These are phyloP conservation scores for Penicillium sp. DNA, from an alignment of 2,329 filamentous ascomycete genomes.

Conservation along the genomic window DNA sequence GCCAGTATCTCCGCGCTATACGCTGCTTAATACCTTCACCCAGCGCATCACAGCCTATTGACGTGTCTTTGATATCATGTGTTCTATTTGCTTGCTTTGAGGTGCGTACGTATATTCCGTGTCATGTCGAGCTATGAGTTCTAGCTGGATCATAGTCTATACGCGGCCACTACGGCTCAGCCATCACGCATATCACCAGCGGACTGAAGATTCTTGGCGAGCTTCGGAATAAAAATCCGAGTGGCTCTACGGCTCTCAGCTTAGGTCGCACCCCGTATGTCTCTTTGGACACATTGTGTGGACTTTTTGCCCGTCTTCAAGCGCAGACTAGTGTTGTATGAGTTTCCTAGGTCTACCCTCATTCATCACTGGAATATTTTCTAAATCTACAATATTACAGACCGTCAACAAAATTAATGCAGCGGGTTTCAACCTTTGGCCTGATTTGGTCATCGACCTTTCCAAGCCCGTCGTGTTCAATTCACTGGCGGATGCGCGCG, in stretches of 20 bases:
- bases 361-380: not conserved
- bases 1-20: slow-evolving; percentile 2
- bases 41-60: not conserved
- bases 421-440: not conserved
- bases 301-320: slow-evolving; percentile 5
- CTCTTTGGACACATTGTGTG: slow-evolving; percentile 6
- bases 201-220: slow-evolving; percentile 23
- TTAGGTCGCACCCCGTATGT: slow-evolving; percentile 5
- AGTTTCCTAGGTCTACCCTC: too few relatives aligned
- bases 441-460: not conserved
- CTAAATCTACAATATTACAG: not conserved
- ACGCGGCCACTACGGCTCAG: slow-evolving; percentile 22
- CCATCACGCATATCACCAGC: slow-evolving; percentile 20
- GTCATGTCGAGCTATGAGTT: not conserved
- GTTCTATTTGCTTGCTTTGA: slow-evolving; percentile 29
- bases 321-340: slow-evolving; percentile 2
- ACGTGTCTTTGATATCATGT: slow-evolving; percentile 23
- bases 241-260: not conserved
- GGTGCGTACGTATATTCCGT: slow-evolving; percentile 5
- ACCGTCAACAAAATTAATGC: not conserved
- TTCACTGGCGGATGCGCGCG: slow-evolving; percentile 2
- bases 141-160: slow-evolving; percentile 17
- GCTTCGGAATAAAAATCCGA: slow-evolving; percentile 2
- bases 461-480: not conserved
- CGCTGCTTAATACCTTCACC: slow-evolving; percentile 3